These are phyloP conservation scores for Sugiyamaella japonica DNA, from an alignment of 1,139 yeast genomes.

Conservation along the genomic window DNA sequence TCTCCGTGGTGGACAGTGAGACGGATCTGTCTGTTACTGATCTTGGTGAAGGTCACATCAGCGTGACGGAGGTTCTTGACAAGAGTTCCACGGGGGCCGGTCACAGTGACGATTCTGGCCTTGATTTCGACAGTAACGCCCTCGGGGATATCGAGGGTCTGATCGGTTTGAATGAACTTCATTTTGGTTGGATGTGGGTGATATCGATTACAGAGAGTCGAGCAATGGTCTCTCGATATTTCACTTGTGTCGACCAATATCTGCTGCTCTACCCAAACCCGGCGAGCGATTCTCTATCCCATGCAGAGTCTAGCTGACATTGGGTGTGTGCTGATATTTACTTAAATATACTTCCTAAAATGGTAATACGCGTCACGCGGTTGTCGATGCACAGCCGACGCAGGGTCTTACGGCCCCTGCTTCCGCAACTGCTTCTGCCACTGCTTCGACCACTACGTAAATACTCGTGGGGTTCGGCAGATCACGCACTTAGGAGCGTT, in stretches of 20 bases:
- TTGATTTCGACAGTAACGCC: constrained; percentile 90
- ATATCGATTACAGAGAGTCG: constrained; percentile 5
- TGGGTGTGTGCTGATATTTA: not conserved
- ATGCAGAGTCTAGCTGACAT: not conserved
- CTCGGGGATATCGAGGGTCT: constrained; percentile 88
- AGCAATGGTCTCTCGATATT: not conserved
- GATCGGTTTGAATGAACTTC: constrained; percentile 97
- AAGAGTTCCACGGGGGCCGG: constrained; percentile 98
- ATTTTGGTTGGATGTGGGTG: constrained; percentile 42
- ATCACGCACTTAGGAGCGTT: too few relatives aligned
- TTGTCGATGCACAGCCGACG: not conserved
- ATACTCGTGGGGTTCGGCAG: too few relatives aligned
- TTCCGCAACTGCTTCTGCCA: not conserved
- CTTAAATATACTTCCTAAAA: constrained; percentile 1
- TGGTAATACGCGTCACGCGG: not conserved
- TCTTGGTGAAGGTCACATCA: constrained; percentile 87
- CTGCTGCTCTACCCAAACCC: not conserved
- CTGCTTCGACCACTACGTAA: too few relatives aligned
- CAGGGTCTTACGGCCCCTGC: constrained; percentile 5
- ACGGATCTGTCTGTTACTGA: constrained; percentile 70
- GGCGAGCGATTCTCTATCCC: not conserved
- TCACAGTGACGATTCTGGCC: constrained; percentile 86
- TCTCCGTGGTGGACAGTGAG: constrained; percentile 97
- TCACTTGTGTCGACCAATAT: not conserved
- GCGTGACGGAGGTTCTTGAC: constrained; percentile 91